A percentile compares a stretch with the other conserved stretches of the same genome.
Evolutionary conservation across 2,329 filamentous ascomycete genomes (phyloP).

Genomic region (Beauveria australis): DNA sequence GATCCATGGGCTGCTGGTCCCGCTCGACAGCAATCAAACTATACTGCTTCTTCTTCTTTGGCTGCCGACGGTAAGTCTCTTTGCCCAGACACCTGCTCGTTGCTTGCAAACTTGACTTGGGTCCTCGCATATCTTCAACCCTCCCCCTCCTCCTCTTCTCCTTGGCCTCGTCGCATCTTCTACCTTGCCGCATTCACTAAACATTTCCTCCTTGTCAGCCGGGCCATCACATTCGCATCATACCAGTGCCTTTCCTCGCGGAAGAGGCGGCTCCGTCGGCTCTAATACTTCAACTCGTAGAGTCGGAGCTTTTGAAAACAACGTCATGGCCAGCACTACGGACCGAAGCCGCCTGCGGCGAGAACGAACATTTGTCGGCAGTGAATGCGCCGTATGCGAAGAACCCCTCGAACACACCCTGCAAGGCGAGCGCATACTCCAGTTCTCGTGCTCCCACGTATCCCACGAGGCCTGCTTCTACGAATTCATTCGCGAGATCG

Average conservation of each 20-base stretch:
- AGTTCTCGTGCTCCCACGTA: constrained; percentile 95
- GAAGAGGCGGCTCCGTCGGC: constrained; percentile 17
- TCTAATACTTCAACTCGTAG: constrained; percentile 28
- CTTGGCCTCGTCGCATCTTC: background rate
- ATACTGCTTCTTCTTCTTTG: background rate
- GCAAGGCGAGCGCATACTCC: constrained; percentile 84
- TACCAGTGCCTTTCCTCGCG: constrained; percentile 22
- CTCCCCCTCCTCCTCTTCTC: background rate
- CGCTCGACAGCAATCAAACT: constrained; percentile 1
- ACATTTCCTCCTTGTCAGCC: background rate
- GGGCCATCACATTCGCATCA: constrained; percentile 7
- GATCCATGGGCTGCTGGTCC: constrained; percentile 1
- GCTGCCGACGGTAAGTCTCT: background rate
- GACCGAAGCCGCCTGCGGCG: constrained; percentile 73
- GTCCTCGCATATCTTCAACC: background rate
- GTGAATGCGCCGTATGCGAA: constrained; percentile 91
- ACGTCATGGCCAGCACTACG: constrained; percentile 38
- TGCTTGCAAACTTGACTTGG: background rate
- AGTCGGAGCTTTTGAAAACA: constrained; percentile 31
- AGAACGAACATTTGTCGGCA: constrained; percentile 91
- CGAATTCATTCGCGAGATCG: constrained; percentile 92
- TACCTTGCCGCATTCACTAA: background rate
- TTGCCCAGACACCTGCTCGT: background rate
- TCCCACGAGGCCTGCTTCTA: constrained; percentile 98
- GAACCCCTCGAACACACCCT: constrained; percentile 94